Conservation (phyloP, 2,329 filamentous ascomycete species). For the Gyromitra esculenta region DNA sequence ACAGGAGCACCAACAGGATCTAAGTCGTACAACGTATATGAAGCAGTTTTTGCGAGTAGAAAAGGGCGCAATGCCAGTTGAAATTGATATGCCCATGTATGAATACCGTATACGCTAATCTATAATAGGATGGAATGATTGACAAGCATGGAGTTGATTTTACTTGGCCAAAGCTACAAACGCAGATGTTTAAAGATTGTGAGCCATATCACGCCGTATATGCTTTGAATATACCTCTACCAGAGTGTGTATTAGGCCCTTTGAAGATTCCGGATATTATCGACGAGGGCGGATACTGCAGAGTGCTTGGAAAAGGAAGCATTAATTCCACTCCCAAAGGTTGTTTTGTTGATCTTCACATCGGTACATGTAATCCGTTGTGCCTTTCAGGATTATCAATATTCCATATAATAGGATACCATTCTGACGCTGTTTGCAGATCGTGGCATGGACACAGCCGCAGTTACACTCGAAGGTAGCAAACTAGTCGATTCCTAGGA, state of each 20-base stretch:
- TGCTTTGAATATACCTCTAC: background rate
- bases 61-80: background rate
- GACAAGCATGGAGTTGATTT: background rate
- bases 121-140: background rate
- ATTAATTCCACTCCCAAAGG: background rate
- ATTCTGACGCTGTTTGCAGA: background rate
- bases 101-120: background rate
- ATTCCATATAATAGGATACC: too few species aligned
- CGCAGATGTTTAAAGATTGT: background rate
- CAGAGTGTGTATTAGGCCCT: background rate
- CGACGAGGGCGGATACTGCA: background rate
- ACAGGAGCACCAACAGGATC: background rate
- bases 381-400: too few species aligned
- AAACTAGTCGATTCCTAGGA: background rate
- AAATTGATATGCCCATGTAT: background rate
- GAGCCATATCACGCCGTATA: background rate
- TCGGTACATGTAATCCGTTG: background rate
- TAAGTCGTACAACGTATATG: background rate
- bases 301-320: background rate
- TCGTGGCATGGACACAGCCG: background rate
- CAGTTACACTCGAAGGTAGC: background rate
- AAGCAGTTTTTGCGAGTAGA: background rate
- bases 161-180: background rate
- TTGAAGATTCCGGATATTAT: background rate
- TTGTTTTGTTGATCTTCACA: background rate